Base-by-base conservation (phyloP, 106 monocot genomes). In the Dioscorea zingiberensis region DNA sequence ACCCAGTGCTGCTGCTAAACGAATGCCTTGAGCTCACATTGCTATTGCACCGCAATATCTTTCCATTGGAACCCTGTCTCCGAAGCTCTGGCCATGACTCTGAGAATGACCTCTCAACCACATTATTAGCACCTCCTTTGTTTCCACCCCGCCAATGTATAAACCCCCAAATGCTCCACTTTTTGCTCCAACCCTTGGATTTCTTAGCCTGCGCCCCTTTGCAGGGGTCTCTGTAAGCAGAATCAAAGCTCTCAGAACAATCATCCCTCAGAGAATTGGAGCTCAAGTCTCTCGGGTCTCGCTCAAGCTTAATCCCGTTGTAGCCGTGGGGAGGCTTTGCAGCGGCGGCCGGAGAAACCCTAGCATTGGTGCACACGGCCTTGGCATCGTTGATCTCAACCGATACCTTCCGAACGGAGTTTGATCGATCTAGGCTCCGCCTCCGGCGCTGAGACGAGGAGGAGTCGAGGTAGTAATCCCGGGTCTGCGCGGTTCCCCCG, bases 151-250 rank as follows among this genome's bases (percentile, higher is more conserved):
- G 54, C 59, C 78, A 38, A 58, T 92, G 83, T 44, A 97, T 86
- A 27, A 92, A 74, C 10, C 88, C 97, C 85, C 78, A 86, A 3
- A 97, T 74, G 65, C 55, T 87, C 95, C 84, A 91, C 5, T 71
- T 85, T 64, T 85, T 87, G 75, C 83, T 82, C 94, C 94, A 87
- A 67, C 64, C 54, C n/a, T 64, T 74, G 15, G 88, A 65, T 75
- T 98, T 92, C 78, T 84, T 94, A 0, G 49, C 29, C 1, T 63
- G 27, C 56, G 38, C 48, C 3, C 26, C 68, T 19, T 67, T 76
- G 17, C 18, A 46, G 10, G 69, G 15, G 32, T 76, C 74, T 38
- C 83, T 69, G 64, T 69, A 81, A 22, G 67, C 54, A 0, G 91
- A 85, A 22, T 80, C 84, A n/a, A 92, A 81, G 69, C 81, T 88